Conservation (phyloP, 164 flowering plant genomes). For the Dillenia turbinata region DNA sequence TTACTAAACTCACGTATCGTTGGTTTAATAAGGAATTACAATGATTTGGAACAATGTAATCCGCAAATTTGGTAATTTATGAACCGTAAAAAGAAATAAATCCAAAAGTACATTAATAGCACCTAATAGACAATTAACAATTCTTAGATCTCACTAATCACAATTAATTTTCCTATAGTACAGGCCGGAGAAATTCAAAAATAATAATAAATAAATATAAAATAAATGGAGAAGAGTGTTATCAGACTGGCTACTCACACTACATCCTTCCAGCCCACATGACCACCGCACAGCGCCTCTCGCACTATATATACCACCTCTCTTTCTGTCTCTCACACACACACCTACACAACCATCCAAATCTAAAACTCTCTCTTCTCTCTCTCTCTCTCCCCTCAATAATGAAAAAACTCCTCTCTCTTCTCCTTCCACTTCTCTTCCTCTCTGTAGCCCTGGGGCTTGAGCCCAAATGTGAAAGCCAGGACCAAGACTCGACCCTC, state of each 20-base stretch:
- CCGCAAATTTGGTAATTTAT: too few relatives aligned
- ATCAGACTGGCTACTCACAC: not conserved
- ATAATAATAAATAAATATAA: not conserved
- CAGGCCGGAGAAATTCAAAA: too few relatives aligned
- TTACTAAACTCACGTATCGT: too few relatives aligned
- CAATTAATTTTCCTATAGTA: too few relatives aligned
- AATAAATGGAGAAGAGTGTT: slow-evolving; percentile 4
- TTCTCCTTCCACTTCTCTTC: slow-evolving; percentile 12
- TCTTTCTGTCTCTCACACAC: not conserved
- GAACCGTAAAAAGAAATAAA: too few relatives aligned
- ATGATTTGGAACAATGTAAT: too few relatives aligned
- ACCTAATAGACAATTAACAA: too few relatives aligned
- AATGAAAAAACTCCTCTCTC: slow-evolving; percentile 5
- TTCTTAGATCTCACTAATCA: too few relatives aligned
- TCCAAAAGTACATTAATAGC: too few relatives aligned
- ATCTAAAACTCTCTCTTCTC: not conserved
- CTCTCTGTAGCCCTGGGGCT: slow-evolving; percentile 17
- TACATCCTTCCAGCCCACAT: not conserved
- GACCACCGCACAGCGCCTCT: not conserved
- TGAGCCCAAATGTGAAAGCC: slow-evolving; percentile 17
- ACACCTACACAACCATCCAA: not conserved
- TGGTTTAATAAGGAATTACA: too few relatives aligned
- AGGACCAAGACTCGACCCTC: slow-evolving; percentile 46
- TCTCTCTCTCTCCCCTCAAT: slow-evolving; percentile 4
- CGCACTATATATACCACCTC: not conserved